These are phyloP conservation scores for Trichoderma gracile DNA, from an alignment of 2,329 filamentous ascomycete genomes.

Conservation along the genomic window DNA sequence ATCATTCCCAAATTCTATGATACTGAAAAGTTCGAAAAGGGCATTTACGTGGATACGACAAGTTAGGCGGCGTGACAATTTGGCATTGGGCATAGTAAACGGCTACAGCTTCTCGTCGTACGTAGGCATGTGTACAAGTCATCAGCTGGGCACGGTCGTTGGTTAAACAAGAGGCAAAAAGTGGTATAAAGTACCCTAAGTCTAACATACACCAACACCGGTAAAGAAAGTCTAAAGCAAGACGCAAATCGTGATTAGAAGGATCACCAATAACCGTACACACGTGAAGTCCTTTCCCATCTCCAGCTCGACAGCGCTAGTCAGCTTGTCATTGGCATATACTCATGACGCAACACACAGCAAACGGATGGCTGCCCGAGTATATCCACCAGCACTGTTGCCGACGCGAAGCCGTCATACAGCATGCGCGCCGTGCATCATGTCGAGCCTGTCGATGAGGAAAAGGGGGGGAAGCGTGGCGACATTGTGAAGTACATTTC, in stretches of 20 bases:
- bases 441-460: conserved; percentile 19
- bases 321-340: background rate
- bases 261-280: conserved; percentile 25
- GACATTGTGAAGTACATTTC: conserved; percentile 39
- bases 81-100: background rate
- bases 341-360: background rate
- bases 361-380: too few species aligned
- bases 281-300: conserved; percentile 21
- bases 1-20: conserved; percentile 85
- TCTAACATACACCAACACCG: conserved; percentile 26
- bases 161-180: conserved; percentile 14
- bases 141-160: conserved; percentile 2
- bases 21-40: conserved; percentile 75
- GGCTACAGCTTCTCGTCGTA: background rate
- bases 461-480: conserved; percentile 21
- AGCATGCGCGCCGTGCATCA: conserved; percentile 18
- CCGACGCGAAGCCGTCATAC: background rate
- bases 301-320: conserved; percentile 2
- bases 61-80: background rate
- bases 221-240: conserved; percentile 22
- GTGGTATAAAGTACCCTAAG: conserved; percentile 23
- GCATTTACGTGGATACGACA: conserved; percentile 46
- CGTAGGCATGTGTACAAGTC: background rate
- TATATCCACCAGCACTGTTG: too few species aligned
- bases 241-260: conserved; percentile 26